These are phyloP conservation scores for Linnemannia schmuckeri DNA, from an alignment of 192 early-diverging fungal genomes.

Conservation along the genomic window DNA sequence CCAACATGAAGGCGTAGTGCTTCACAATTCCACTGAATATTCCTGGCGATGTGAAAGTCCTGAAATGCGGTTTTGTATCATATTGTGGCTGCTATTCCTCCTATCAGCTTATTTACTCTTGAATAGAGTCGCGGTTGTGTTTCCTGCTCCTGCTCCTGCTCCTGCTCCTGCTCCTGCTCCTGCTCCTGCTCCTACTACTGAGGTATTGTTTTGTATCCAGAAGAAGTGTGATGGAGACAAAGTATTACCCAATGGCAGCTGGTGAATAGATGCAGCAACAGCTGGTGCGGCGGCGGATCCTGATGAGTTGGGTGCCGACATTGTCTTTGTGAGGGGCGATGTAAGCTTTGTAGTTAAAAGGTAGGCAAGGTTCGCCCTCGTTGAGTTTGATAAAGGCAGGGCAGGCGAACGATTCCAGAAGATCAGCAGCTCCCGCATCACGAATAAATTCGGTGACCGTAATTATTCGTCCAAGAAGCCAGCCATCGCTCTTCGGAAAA, in stretches of 20 bases:
- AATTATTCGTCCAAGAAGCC: not conserved
- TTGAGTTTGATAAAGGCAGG: not conserved
- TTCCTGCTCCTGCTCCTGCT: too few species aligned
- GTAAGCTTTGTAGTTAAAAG: not conserved
- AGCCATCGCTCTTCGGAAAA: not conserved
- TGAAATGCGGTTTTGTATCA: too few species aligned
- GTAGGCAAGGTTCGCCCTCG: not conserved
- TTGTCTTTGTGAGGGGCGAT: not conserved
- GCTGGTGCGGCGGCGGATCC: conserved; percentile 42
- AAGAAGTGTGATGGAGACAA: not conserved
- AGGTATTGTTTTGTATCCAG: not conserved
- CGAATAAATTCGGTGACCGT: conserved; percentile 10
- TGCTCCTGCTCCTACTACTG: not conserved
- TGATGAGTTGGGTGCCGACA: conserved; percentile 52
- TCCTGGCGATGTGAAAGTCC: too few species aligned
- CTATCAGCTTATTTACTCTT: too few species aligned
- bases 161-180: not conserved
- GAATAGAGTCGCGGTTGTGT: too few species aligned
- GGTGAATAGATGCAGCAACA: conserved; percentile 50
- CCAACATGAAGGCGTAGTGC: too few species aligned
- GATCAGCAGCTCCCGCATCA: not conserved
- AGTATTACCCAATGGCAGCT: conserved; percentile 52
- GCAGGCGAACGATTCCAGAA: not conserved
- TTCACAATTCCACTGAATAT: too few species aligned
- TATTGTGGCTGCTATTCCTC: too few species aligned